These are phyloP conservation scores for Teratosphaeria viscida DNA, from an alignment of 2,329 filamentous ascomycete species.

Conservation along the genomic window DNA sequence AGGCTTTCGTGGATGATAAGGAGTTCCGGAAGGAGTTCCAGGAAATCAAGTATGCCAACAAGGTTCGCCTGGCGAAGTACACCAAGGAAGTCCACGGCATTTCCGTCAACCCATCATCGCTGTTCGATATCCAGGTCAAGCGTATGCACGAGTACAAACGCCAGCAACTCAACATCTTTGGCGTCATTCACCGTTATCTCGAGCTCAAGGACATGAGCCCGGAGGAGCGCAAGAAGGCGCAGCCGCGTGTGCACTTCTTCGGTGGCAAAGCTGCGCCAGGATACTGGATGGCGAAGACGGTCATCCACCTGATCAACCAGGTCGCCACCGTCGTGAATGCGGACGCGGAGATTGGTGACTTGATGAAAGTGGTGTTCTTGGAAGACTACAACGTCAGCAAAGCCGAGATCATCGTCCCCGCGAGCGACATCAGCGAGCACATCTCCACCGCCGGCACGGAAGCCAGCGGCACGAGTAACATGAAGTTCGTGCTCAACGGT, in stretches of 20 bases:
- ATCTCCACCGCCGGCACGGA: conserved; percentile 97
- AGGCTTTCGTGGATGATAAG: conserved; percentile 74
- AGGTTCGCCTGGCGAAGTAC: conserved; percentile 80
- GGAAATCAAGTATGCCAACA: conserved; percentile 94
- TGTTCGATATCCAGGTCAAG: conserved; percentile 98
- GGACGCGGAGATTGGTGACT: conserved; percentile 80
- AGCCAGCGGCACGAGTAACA: conserved; percentile 82
- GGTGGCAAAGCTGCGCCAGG: conserved; percentile 95
- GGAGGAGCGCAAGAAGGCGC: conserved; percentile 75
- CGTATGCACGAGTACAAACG: conserved; percentile 99
- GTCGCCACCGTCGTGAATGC: conserved; percentile 87
- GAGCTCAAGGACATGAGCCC: conserved; percentile 74
- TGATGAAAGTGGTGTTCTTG: conserved; percentile 93
- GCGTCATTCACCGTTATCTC: conserved; percentile 89
- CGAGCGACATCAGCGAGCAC: conserved; percentile 94
- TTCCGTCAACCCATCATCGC: conserved; percentile 71
- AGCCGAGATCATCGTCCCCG: conserved; percentile 90
- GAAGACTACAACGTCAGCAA: conserved; percentile 99
- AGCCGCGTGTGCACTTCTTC: conserved; percentile 87
- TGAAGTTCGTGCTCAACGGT: conserved; percentile 98
- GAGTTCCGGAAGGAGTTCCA: conserved; percentile 89
- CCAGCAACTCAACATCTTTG: conserved; percentile 95
- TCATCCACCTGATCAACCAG: conserved; percentile 86
- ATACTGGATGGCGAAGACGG: conserved; percentile 99
- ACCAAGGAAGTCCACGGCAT: conserved; percentile 75